Conservation (phyloP, 2,329 filamentous ascomycete genomes). For the Trichoderma breve region DNA sequence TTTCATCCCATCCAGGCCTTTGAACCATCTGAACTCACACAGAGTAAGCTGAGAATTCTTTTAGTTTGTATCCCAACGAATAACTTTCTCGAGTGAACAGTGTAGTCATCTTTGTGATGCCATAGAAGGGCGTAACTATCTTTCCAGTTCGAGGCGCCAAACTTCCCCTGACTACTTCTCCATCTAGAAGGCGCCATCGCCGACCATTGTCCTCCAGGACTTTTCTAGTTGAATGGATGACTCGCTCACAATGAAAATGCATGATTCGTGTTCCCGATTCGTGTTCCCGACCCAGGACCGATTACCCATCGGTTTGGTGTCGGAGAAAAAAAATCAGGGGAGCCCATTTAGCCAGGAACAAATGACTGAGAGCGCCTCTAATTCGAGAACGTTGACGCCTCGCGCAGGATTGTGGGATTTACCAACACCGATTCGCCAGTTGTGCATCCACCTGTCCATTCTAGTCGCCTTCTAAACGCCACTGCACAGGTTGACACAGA, state of each 20-base stretch:
- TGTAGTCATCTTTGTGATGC: background rate
- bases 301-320: background rate
- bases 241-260: constrained; percentile 1
- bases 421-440: background rate
- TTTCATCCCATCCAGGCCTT: background rate
- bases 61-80: background rate
- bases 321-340: background rate
- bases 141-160: constrained; percentile 1
- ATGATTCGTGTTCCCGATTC: background rate
- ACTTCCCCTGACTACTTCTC: background rate
- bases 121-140: background rate
- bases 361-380: background rate
- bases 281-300: background rate
- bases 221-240: background rate
- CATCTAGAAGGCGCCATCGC: background rate
- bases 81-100: background rate
- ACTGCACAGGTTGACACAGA: background rate
- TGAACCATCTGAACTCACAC: background rate
- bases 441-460: background rate
- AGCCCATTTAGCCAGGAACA: constrained; percentile 13
- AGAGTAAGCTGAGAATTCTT: background rate
- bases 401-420: background rate
- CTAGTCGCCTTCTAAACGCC: constrained; percentile 8
- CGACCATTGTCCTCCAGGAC: background rate
- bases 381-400: constrained; percentile 15